These are phyloP conservation scores for Zoysia matrella DNA, from an alignment of 202 grass and related monocot species.

Conservation along the genomic window DNA sequence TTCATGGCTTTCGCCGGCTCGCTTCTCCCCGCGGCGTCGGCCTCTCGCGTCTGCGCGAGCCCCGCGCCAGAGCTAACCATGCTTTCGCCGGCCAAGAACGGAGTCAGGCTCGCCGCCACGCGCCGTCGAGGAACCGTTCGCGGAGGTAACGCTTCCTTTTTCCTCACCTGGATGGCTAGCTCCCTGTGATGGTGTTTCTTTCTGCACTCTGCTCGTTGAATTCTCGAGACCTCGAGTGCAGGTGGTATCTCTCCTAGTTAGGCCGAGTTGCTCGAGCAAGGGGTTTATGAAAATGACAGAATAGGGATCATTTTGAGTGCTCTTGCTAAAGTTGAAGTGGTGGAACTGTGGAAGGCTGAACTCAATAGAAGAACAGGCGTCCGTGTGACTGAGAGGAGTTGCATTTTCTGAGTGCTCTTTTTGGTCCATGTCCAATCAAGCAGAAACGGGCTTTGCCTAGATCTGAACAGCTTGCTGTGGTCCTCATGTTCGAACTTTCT, in stretches of 20 bases:
- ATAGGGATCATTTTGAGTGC: neutral
- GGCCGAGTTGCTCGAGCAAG: neutral
- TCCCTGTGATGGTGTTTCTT: neutral
- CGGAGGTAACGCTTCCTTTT: slow-evolving; percentile 39
- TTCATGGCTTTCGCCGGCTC: slow-evolving; percentile 51
- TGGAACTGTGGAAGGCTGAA: neutral
- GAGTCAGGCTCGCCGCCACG: slow-evolving; percentile 18
- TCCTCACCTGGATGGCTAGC: neutral
- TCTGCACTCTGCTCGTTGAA: neutral
- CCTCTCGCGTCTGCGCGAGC: slow-evolving; percentile 32
- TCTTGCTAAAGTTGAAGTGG: slow-evolving; percentile 2
- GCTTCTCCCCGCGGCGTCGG: slow-evolving; percentile 25
- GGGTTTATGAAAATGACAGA: neutral
- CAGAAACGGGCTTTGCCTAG: neutral
- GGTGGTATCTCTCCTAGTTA: neutral
- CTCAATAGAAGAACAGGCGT: neutral
- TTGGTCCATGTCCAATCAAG: neutral
- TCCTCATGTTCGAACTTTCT: neutral
- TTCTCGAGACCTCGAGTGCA: neutral
- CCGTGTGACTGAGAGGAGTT: neutral
- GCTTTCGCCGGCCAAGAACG: slow-evolving; percentile 26
- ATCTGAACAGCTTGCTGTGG: neutral
- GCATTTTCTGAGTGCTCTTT: neutral
- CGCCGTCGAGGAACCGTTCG: slow-evolving; percentile 27
- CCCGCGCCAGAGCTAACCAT: slow-evolving; percentile 37